Evolutionary conservation across 257 asterid species (phyloP).

Genomic region (Nicotiana noctiflora): DNA sequence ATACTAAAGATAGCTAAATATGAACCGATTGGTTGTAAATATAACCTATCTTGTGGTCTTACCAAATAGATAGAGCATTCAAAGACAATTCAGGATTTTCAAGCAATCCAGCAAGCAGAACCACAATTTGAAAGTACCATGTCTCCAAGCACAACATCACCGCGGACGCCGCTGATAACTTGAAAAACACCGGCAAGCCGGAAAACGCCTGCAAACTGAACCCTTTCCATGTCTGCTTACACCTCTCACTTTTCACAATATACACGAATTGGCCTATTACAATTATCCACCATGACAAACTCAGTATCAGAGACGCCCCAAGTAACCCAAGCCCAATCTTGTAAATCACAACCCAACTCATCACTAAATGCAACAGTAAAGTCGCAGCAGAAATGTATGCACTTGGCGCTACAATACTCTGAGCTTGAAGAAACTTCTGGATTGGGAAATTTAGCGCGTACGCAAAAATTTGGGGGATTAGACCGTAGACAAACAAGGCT

Average conservation of each 20-base stretch:
- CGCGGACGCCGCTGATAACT: conserved; percentile 9
- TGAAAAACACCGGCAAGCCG: conserved; percentile 5
- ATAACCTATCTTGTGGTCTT: background rate
- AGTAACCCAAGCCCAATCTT: conserved; percentile 11
- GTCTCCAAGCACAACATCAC: conserved; percentile 18
- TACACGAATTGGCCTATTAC: conserved; percentile 12
- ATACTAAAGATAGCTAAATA: too few species aligned
- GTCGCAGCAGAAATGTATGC: conserved; percentile 7
- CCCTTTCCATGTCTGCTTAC: conserved; percentile 13
- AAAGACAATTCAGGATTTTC: conserved; percentile 17
- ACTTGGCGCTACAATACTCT: conserved; percentile 13
- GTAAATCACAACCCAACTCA: conserved; percentile 6
- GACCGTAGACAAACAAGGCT: conserved; percentile 6
- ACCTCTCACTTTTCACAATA: conserved; percentile 6
- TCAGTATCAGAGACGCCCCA: conserved; percentile 2
- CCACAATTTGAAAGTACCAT: conserved; percentile 14
- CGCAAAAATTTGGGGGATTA: conserved; percentile 14
- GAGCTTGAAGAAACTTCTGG: conserved; percentile 16
- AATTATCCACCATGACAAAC: conserved; percentile 16
- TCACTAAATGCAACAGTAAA: background rate
- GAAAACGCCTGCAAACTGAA: conserved; percentile 3
- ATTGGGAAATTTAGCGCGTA: conserved; percentile 9
- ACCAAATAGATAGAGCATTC: conserved; percentile 15
- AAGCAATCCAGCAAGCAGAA: conserved; percentile 17
- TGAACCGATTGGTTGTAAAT: too few species aligned